A percentile compares a stretch with the other conserved stretches of the same genome.
Evolutionary conservation across 1,284 basidiomycete species (phyloP).

Genomic region (Naganishia sp.): DNA sequence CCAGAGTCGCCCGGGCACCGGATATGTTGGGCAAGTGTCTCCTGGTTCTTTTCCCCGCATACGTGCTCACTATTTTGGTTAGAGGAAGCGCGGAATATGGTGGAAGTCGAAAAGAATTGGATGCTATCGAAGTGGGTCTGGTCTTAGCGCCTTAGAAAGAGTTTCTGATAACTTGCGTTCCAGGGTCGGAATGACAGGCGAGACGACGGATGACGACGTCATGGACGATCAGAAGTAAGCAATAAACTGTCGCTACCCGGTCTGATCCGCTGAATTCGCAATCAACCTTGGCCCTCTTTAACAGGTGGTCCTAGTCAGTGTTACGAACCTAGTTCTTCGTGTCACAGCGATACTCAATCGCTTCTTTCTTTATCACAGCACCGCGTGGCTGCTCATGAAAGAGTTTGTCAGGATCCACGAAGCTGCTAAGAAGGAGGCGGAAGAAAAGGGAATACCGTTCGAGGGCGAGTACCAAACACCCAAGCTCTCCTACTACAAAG

Average conservation of each 20-base stretch:
- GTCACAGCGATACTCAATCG: background rate
- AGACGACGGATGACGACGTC: conserved; percentile 79
- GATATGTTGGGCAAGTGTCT: conserved; percentile 59
- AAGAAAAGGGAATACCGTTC: conserved; percentile 33
- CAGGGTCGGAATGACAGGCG: conserved; percentile 62
- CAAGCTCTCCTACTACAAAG: conserved; percentile 49
- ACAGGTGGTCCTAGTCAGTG: conserved; percentile 29
- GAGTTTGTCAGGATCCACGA: conserved; percentile 60
- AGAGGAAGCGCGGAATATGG: conserved; percentile 64
- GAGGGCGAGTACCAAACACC: conserved; percentile 42
- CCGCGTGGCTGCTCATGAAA: conserved; percentile 70
- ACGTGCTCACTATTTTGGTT: conserved; percentile 8
- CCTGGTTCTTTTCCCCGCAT: background rate
- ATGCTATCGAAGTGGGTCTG: conserved; percentile 59
- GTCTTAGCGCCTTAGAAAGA: background rate
- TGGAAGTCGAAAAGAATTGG: conserved; percentile 74
- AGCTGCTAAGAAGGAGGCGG: conserved; percentile 24
- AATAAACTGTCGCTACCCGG: background rate
- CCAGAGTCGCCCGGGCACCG: conserved; percentile 62
- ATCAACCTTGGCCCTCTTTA: background rate
- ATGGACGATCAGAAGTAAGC: conserved; percentile 67
- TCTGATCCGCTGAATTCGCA: background rate
- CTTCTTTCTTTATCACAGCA: conserved; percentile 52
- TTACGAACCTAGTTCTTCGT: background rate
- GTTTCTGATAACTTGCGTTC: background rate